Evolutionary conservation across 306 rosid genomes (phyloP), one percentile per base, ranked within the genome.

Genomic region (Astragalus membranaceus): DNA sequence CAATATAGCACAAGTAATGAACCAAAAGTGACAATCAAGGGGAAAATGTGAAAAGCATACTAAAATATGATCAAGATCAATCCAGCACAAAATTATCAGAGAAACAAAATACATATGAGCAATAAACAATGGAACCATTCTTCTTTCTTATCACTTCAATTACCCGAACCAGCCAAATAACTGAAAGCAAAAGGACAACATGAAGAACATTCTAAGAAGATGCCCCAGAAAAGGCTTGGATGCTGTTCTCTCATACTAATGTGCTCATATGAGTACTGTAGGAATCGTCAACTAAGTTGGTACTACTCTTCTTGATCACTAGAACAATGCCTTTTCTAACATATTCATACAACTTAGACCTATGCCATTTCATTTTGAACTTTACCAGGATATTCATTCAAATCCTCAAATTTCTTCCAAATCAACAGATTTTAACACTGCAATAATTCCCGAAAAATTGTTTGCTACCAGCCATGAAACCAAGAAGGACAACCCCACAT

Each of bases 81-180:
- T 20, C 56, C 14, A 61, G 65, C 29, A 59, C 51, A 57, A 35
- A 63, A 58, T 56, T 57, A 49, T 49, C 42, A 64, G 6, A 60
- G 36, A 66, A 57, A 59, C 60, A 72, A 48, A 37, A 71, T 46
- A 17, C 36, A 32, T 13, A 58, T 29, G 43, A 58, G 10, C 33
- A 65, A 42, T 51, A 9, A 47, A 59, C 54, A 71, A 47, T 4
- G 49, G 29, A 65, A 51, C 61, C 44, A 32, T 46, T 51, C 69
- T 65, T 26, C 44, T 20, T 46, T 51, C 69, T 65, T 26, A 37
- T 50, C 42, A 69, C 26, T 47, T 75, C 62, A 73, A 51, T 10
- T 23, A 29, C 8, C 13, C 43, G 46, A 36, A 50, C 52, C 70
- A 17, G 65, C 29, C 11, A 67, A 52, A 63, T 37, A 32, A 9